phyloP scores from a whole-genome alignment of 345 rosid genomes.

The Bruguiera parviflora region DNA sequence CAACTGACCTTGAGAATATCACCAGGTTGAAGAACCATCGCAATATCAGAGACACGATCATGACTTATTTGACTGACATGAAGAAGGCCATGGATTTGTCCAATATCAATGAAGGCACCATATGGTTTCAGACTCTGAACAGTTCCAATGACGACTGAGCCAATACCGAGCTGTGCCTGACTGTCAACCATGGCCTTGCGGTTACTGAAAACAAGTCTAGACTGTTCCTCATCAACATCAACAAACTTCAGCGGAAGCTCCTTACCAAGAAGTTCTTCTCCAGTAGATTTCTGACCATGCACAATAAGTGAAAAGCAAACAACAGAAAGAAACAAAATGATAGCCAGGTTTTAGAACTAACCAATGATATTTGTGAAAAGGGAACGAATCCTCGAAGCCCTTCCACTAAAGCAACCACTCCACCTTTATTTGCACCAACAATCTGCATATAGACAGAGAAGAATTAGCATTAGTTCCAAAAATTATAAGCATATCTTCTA shows the following conservation, averaged over 20 bases:
- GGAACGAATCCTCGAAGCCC: conserved; percentile 92
- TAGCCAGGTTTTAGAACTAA: conserved; percentile 21
- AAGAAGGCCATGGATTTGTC: conserved; percentile 95
- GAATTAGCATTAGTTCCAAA: too few species aligned
- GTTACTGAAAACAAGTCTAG: conserved; percentile 90
- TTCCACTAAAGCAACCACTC: conserved; percentile 79
- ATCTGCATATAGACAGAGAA: conserved; percentile 39
- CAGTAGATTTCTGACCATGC: conserved; percentile 57
- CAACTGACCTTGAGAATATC: conserved; percentile 71
- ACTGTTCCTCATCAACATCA: conserved; percentile 93
- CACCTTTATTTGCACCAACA: conserved; percentile 87
- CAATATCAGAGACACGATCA: conserved; percentile 86
- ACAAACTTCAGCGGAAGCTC: conserved; percentile 87
- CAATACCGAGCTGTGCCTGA: conserved; percentile 94
- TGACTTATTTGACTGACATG: conserved; percentile 98
- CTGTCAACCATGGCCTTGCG: conserved; percentile 98
- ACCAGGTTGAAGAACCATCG: conserved; percentile 98
- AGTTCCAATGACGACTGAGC: conserved; percentile 82
- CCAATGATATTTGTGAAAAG: conserved; percentile 87
- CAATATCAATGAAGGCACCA: conserved; percentile 96
- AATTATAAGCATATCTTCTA: too few species aligned
- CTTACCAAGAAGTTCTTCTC: conserved; percentile 85
- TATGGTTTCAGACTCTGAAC: conserved; percentile 96
- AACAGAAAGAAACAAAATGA: too few species aligned
- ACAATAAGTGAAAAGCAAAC: neutral